A percentile compares a stretch with the other conserved stretches of the same genome.
phyloP scores from a whole-genome alignment of 371 early-diverging fungal species.

The Mucor piriformis region DNA sequence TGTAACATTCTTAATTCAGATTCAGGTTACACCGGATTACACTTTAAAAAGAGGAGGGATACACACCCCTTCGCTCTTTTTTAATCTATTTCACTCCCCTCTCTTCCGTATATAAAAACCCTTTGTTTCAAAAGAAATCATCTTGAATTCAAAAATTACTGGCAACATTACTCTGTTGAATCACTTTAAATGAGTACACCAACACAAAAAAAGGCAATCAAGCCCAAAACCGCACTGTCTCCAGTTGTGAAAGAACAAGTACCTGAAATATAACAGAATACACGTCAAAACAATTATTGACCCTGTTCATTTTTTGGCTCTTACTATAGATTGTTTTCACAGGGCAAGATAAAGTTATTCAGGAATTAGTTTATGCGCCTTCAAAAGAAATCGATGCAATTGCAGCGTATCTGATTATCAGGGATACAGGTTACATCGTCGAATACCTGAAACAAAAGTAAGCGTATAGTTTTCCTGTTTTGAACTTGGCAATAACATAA shows the following conservation, averaged over 20 bases:
- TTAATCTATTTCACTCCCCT: not conserved
- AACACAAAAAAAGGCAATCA: constrained; percentile 6
- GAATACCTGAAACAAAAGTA: constrained; percentile 34
- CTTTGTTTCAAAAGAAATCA: no score
- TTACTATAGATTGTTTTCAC: constrained; percentile 13
- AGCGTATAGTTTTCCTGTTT: not conserved
- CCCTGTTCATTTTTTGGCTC: not conserved
- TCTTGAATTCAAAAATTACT: not conserved
- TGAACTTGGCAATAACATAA: not conserved
- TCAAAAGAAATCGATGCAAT: constrained; percentile 25
- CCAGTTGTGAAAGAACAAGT: constrained; percentile 10
- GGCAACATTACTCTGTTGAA: not conserved
- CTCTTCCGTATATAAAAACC: not conserved
- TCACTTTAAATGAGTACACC: constrained; percentile 5
- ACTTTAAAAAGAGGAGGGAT: not conserved
- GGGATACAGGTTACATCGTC: constrained; percentile 24
- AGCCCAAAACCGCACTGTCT: not conserved
- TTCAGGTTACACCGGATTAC: not conserved
- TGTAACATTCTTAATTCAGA: no score
- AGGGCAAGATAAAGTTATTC: constrained; percentile 19
- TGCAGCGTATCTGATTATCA: constrained; percentile 11
- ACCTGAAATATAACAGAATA: not conserved
- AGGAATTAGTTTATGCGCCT: constrained; percentile 21
- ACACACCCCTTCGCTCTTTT: not conserved
- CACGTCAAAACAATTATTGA: not conserved